phyloP scores from a whole-genome alignment of 208 protist genomes.

The Crithidia brevicula region DNA sequence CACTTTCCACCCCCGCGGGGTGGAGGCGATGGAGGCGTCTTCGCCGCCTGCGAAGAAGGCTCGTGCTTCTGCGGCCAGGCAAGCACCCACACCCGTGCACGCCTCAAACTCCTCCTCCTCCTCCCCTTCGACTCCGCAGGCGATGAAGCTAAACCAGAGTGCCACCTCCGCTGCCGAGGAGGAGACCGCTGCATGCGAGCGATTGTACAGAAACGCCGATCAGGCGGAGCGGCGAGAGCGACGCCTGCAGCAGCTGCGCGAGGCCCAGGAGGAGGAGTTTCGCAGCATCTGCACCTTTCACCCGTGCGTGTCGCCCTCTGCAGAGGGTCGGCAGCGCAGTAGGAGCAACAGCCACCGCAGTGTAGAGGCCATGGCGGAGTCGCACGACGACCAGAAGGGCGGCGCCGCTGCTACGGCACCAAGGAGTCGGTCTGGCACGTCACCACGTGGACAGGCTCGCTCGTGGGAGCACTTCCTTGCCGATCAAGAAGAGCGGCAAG shows the following conservation, averaged over 20 bases:
- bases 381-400: neutral
- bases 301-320: conserved; percentile 5
- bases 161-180: neutral
- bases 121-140: neutral
- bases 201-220: conserved; percentile 31
- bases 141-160: neutral
- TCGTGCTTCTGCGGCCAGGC: neutral
- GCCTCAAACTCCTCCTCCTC: neutral
- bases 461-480: conserved; percentile 14
- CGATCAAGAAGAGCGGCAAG: conserved; percentile 11
- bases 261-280: conserved; percentile 20
- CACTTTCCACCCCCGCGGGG: conserved; percentile 13
- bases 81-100: neutral
- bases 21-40: neutral
- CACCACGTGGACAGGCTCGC: neutral
- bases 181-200: conserved; percentile 21
- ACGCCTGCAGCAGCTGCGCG: conserved; percentile 18
- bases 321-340: conserved; percentile 6
- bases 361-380: neutral
- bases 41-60: neutral
- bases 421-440: neutral
- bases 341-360: neutral
- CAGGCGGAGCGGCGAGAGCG: conserved; percentile 18
- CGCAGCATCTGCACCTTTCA: conserved; percentile 29
- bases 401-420: neutral